Evolutionary conservation across 2,329 filamentous ascomycete species (phyloP), one percentile per base, ranked within the genome.

Genomic region (Akanthomyces lecanii): DNA sequence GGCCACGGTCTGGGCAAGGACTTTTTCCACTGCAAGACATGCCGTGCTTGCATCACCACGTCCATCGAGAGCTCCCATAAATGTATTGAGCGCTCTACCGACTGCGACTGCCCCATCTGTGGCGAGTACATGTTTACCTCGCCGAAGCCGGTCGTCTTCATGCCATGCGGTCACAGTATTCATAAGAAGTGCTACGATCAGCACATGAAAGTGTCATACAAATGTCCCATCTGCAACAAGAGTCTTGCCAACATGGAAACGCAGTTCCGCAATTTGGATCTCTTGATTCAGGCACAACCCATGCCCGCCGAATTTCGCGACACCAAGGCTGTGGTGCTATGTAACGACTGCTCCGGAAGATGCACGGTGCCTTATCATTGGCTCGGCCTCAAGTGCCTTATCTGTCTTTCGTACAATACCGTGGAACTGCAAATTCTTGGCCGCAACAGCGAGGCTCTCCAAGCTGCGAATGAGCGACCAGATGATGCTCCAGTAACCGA

Each of bases 21-120:
- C 73, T 99, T 96, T 73, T 93, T 96, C 71, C 95, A 99, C 76
- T 99, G 95, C 89, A 96, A 97, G 89, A 93, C 87, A 69, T 99
- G 95, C 76, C 91, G 91, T 69, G 92, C 96, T 30, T 99, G 95
- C 77, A 95, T 98, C 71, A 90, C 91, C 8, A 97, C 97, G 67
- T 87, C 89, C 3, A 91, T 92, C 63, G 88, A 91, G 70, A 86
- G 84, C 48, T 90, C 89, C 7, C 95, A 99, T 78, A 92, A 91
- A 68, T 99, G 95, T 72, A 94, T 98, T 68, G 95, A 98, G 75
- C 85, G 92, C 55, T 93, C 92, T 10, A 97, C 92, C 38, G 93
- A 99, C 72, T 96, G 92, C 72, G 90, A 98, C 72, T 99, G 95
- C 74, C 95, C 95, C 5, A 97, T 99, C 63, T 99, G 95, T 75